phyloP scores from a whole-genome alignment of 2,329 filamentous ascomycete species.

The Pyrenophora seminiperda region DNA sequence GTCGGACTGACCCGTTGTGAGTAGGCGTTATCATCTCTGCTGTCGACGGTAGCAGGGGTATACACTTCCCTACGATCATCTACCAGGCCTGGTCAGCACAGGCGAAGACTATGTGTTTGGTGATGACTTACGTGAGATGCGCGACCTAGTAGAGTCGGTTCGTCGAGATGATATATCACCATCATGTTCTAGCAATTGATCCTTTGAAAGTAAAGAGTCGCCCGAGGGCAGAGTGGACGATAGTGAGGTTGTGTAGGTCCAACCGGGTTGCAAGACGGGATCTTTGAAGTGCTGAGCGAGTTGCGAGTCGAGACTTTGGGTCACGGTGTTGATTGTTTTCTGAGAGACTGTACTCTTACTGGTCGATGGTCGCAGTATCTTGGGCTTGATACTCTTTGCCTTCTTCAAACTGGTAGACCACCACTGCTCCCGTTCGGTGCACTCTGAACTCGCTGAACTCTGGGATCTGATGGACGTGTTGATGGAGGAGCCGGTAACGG shows the following conservation, averaged over 20 bases:
- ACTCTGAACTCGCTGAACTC: conserved; percentile 34
- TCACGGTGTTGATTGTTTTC: conserved; percentile 5
- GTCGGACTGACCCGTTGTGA: conserved; percentile 31
- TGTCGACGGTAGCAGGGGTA: conserved; percentile 25
- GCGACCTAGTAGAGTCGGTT: conserved; percentile 36
- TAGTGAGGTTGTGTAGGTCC: conserved; percentile 39
- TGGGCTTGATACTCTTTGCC: conserved; percentile 34
- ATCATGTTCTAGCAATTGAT: conserved; percentile 37
- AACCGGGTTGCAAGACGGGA: conserved; percentile 36
- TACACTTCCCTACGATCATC: conserved; percentile 35
- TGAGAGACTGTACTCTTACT: conserved; percentile 23
- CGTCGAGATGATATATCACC: conserved; percentile 38
- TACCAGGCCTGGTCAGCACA: conserved; percentile 11
- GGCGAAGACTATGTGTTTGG: not conserved
- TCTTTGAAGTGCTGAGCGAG: conserved; percentile 28
- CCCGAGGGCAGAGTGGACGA: conserved; percentile 42
- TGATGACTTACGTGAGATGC: conserved; percentile 34
- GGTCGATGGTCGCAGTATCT: conserved; percentile 26
- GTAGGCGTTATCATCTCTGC: conserved; percentile 30
- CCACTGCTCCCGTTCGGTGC: conserved; percentile 37
- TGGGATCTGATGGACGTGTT: conserved; percentile 34
- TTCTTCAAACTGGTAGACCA: conserved; percentile 44
- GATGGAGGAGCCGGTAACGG: conserved; percentile 31
- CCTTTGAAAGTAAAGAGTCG: conserved; percentile 34
- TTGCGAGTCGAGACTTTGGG: conserved; percentile 12